phyloP scores from a whole-genome alignment of 352 stramenopile genomes.

The Phytophthora sansomeana region DNA sequence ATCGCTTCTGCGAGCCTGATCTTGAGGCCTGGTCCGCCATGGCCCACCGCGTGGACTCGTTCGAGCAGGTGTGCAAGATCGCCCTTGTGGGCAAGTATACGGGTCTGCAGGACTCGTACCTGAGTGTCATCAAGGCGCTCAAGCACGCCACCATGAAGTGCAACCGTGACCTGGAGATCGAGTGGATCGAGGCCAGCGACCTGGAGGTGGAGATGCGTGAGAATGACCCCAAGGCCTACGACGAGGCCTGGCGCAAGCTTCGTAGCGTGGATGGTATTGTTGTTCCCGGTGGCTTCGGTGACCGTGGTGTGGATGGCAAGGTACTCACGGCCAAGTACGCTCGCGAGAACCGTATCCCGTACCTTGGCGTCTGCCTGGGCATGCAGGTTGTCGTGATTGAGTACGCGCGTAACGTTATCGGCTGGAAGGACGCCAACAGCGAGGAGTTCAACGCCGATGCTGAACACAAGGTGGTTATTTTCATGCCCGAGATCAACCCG shows the following conservation, averaged over 20 bases:
- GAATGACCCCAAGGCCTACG: constrained; percentile 76
- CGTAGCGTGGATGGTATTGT: constrained; percentile 95
- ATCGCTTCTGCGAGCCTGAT: constrained; percentile 81
- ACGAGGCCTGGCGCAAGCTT: constrained; percentile 94
- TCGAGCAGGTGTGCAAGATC: constrained; percentile 94
- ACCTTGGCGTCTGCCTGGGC: constrained; percentile 98
- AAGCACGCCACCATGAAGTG: constrained; percentile 96
- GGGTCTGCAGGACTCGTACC: constrained; percentile 98
- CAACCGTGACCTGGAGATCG: constrained; percentile 93
- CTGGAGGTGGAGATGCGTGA: constrained; percentile 90
- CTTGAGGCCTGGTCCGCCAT: constrained; percentile 91
- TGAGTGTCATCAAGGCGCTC: constrained; percentile 98
- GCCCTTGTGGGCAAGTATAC: constrained; percentile 99
- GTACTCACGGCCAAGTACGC: constrained; percentile 96
- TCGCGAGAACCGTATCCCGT: constrained; percentile 96
- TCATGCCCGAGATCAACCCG: constrained; percentile 99
- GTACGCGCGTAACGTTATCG: constrained; percentile 95
- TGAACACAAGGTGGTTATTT: constrained; percentile 97
- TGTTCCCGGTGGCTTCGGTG: constrained; percentile 98
- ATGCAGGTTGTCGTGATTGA: constrained; percentile 97
- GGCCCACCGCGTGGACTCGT: constrained; percentile 94
- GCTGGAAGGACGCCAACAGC: constrained; percentile 94
- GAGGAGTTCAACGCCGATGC: constrained; percentile 94
- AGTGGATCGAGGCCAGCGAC: constrained; percentile 98
- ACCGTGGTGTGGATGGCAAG: constrained; percentile 98